Evolutionary conservation across 192 early-diverging fungal species (phyloP).

Genomic region (Jimgerdemannia flammicorona): DNA sequence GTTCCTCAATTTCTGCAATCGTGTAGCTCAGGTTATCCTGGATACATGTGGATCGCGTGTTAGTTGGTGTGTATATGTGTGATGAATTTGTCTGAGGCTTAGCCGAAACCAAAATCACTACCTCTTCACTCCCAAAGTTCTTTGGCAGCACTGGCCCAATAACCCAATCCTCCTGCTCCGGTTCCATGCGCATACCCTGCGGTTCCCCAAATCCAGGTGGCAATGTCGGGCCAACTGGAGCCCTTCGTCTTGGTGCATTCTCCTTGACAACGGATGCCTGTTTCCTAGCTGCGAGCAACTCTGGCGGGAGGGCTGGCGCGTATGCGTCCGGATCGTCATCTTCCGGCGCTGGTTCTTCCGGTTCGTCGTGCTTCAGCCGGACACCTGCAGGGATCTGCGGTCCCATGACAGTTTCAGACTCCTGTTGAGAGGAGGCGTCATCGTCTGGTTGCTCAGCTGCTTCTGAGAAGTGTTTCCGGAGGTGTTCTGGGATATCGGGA

Average conservation of each 20-base stretch:
- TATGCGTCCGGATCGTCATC: constrained; percentile 22
- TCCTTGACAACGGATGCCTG: constrained; percentile 6
- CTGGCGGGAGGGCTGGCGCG: constrained; percentile 27
- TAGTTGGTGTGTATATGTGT: neutral
- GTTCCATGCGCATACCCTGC: neutral
- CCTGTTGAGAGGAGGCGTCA: neutral
- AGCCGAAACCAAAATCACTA: neutral
- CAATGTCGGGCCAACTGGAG: neutral
- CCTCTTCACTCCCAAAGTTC: neutral
- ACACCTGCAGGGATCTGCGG: neutral
- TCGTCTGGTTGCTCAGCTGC: neutral
- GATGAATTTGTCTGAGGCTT: too few relatives aligned
- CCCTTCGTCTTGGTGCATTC: neutral
- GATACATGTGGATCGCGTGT: too few relatives aligned
- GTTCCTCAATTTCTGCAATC: constrained; percentile 16
- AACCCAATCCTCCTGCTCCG: constrained; percentile 31
- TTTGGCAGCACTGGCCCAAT: constrained; percentile 35
- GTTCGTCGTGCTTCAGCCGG: neutral
- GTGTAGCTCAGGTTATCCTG: constrained; percentile 31
- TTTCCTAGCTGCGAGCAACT: constrained; percentile 26
- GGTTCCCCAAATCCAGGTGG: neutral
- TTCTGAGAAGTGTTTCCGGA: constrained; percentile 12
- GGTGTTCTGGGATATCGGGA: constrained; percentile 38
- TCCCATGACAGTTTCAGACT: constrained; percentile 11
- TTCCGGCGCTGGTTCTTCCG: constrained; percentile 17